These are phyloP conservation scores for Pouteria glomerata DNA, from an alignment of 148 eudicot genomes.

Conservation along the genomic window DNA sequence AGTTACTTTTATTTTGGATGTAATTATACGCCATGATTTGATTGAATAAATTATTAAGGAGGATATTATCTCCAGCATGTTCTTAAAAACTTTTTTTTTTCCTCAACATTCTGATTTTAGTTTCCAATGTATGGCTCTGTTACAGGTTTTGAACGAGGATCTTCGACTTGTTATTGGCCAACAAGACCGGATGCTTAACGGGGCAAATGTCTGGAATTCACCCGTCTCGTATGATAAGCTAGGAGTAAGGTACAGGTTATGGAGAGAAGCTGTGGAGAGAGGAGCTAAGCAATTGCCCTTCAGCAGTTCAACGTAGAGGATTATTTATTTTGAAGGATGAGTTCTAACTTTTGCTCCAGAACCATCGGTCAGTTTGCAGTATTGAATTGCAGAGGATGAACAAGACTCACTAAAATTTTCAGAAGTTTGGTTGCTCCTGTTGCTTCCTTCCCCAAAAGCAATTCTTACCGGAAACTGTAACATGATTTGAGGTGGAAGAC, in stretches of 20 bases:
- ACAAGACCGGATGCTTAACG: conserved; percentile 85
- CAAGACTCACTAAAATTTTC: background rate
- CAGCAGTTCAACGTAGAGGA: conserved; percentile 22
- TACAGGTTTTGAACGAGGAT: conserved; percentile 86
- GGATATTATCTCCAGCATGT: background rate
- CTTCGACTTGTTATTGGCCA: conserved; percentile 83
- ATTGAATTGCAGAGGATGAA: conserved; percentile 6
- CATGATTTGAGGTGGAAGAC: conserved; percentile 9
- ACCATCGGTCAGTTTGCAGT: background rate
- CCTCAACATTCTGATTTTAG: background rate
- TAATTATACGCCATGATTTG: background rate
- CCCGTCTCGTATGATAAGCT: conserved; percentile 90
- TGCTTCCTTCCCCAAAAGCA: background rate
- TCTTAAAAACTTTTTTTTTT: background rate
- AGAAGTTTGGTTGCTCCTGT: background rate
- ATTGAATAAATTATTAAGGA: background rate
- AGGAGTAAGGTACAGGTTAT: conserved; percentile 85
- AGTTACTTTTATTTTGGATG: background rate
- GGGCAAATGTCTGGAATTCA: conserved; percentile 84
- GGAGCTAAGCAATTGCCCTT: conserved; percentile 61
- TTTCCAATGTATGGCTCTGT: background rate
- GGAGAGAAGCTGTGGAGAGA: conserved; percentile 79
- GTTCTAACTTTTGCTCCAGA: background rate
- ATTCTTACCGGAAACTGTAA: conserved; percentile 4
- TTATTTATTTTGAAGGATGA: background rate